These are phyloP conservation scores for Hemisphaericaspora nanyangensis DNA, from an alignment of 805 yeast species.

Conservation along the genomic window DNA sequence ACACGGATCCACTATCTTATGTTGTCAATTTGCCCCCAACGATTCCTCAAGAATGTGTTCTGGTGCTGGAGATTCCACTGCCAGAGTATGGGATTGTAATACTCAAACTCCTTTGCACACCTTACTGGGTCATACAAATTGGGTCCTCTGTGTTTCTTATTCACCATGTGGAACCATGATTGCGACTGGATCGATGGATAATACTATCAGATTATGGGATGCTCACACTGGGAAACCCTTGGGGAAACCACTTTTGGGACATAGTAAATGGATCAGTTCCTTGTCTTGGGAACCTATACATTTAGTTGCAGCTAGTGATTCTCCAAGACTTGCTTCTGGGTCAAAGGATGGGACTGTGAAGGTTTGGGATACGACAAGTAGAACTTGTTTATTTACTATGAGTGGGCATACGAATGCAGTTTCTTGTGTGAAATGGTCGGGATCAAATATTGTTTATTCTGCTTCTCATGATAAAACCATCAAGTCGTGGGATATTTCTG, in stretches of 20 bases:
- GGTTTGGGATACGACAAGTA: constrained; percentile 80
- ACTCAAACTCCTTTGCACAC: constrained; percentile 88
- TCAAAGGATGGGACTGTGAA: constrained; percentile 89
- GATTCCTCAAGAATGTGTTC: constrained; percentile 83
- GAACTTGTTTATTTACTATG: constrained; percentile 65
- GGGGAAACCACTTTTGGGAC: constrained; percentile 77
- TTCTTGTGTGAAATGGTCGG: constrained; percentile 97
- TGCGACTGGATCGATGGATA: constrained; percentile 97
- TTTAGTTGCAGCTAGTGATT: constrained; percentile 58
- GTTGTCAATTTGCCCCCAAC: constrained; percentile 91
- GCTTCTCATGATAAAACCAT: constrained; percentile 95
- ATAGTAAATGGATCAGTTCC: constrained; percentile 84
- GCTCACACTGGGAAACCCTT: constrained; percentile 65
- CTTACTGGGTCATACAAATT: constrained; percentile 79
- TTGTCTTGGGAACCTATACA: constrained; percentile 95
- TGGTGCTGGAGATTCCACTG: constrained; percentile 95
- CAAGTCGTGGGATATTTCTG: constrained; percentile 80
- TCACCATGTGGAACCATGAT: constrained; percentile 87
- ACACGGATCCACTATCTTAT: constrained; percentile 89
- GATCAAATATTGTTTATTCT: constrained; percentile 75
- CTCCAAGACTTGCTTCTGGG: constrained; percentile 74
- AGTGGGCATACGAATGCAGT: constrained; percentile 88
- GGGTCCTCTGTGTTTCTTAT: constrained; percentile 92
- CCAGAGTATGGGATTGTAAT: constrained; percentile 94
- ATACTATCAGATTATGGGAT: constrained; percentile 85